Conservation (phyloP, 257 asterid species). For the Petrea volubilis region DNA sequence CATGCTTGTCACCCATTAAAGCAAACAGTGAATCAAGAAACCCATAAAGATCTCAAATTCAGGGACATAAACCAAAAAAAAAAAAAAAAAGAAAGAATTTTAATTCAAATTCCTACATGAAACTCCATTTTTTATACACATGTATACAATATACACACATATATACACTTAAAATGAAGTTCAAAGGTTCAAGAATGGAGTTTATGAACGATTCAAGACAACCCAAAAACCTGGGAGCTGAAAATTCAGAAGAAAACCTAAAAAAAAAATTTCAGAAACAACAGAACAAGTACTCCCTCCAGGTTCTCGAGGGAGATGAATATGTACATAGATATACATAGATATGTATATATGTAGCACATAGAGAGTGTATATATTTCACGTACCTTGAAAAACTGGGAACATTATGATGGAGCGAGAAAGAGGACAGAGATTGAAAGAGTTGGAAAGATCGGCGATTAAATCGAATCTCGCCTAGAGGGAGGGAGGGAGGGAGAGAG, state of each 20-base stretch:
- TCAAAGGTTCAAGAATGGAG: neutral
- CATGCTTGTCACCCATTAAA: constrained; percentile 14
- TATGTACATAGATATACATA: constrained; percentile 8
- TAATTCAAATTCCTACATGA: no score
- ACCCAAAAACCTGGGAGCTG: neutral
- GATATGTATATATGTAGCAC: neutral
- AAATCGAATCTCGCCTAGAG: constrained; percentile 53
- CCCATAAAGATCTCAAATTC: constrained; percentile 26
- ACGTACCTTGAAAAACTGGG: constrained; percentile 44
- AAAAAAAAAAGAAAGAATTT: no score
- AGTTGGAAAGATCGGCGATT: constrained; percentile 55
- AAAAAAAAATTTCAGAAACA: neutral
- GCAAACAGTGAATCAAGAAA: constrained; percentile 13
- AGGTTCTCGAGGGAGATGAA: constrained; percentile 15
- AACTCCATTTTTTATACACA: no score
- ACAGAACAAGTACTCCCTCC: neutral
- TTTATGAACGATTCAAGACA: neutral
- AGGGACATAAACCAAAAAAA: no score
- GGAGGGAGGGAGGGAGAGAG: constrained; percentile 24
- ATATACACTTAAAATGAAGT: neutral
- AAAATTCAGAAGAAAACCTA: neutral
- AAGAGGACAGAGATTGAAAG: constrained; percentile 32
- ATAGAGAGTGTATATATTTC: neutral
- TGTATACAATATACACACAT: no score
- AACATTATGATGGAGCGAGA: constrained; percentile 25